Percentiles rank a stretch among this genome's conserved stretches.
These are phyloP conservation scores for Blastocystis sp. DNA, from an alignment of 352 stramenopile species.

Conservation along the genomic window DNA sequence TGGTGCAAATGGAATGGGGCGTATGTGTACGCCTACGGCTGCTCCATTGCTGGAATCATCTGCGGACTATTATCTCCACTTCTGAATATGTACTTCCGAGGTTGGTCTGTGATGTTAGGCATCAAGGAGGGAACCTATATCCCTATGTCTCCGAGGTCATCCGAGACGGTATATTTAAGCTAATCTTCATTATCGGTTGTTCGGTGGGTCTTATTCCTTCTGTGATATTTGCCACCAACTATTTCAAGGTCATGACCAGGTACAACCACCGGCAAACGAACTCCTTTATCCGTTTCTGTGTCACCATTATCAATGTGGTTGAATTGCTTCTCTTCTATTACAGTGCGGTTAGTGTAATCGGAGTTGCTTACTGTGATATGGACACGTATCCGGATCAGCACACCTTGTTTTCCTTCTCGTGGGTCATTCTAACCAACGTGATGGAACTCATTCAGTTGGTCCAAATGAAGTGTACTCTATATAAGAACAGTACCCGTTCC, in stretches of 20 bases:
- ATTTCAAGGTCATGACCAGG: background rate
- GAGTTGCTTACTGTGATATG: conserved; percentile 7
- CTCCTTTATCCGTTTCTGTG: background rate
- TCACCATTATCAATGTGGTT: background rate
- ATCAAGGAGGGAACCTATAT: conserved; percentile 4
- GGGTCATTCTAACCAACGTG: background rate
- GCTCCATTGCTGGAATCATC: background rate
- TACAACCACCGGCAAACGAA: background rate
- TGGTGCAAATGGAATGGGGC: background rate
- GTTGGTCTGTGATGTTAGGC: background rate
- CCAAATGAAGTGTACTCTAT: background rate
- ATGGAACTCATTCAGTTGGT: conserved; percentile 16
- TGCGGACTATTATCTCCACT: background rate
- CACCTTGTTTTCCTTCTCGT: conserved; percentile 6
- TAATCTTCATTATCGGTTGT: background rate
- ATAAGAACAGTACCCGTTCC: background rate
- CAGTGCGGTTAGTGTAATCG: background rate
- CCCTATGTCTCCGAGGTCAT: conserved; percentile 27
- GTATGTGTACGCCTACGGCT: conserved; percentile 15
- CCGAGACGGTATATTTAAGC: background rate
- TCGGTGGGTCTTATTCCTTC: background rate
- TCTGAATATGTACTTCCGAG: background rate
- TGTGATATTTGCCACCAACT: background rate
- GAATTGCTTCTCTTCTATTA: background rate
- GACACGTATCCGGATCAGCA: background rate